Evolutionary conservation across 2,329 filamentous ascomycete genomes (phyloP).

Genomic region (Colletotrichum noveboracense): DNA sequence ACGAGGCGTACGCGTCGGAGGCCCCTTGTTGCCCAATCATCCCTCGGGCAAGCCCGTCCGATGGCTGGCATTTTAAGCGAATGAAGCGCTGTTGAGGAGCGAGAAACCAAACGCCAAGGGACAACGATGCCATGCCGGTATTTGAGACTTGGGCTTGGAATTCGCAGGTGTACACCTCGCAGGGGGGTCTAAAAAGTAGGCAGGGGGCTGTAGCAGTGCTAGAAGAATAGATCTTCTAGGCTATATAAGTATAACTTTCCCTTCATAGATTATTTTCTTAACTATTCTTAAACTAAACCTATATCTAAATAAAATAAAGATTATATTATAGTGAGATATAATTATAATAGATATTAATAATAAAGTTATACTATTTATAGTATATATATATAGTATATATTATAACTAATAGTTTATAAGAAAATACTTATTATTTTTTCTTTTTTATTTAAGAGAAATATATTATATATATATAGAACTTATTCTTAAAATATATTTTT

Average conservation of each 20-base stretch:
- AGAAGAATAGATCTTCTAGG: too few relatives aligned
- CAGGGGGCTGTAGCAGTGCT: too few relatives aligned
- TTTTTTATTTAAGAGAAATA: background rate
- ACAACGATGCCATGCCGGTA: background rate
- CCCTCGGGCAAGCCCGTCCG: background rate
- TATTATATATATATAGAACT: background rate
- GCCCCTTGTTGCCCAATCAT: constrained; percentile 6
- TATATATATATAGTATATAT: too few relatives aligned
- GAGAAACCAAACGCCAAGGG: background rate
- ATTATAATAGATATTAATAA: background rate
- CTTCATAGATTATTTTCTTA: too few relatives aligned
- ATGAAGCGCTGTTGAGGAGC: background rate
- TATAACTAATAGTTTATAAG: too few relatives aligned
- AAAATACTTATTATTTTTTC: too few relatives aligned
- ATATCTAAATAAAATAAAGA: too few relatives aligned
- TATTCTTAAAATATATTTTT: too few relatives aligned
- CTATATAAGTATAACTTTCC: too few relatives aligned
- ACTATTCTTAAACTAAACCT: too few relatives aligned
- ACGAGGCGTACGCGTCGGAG: constrained; percentile 18
- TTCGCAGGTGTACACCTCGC: background rate
- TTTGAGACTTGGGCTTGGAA: background rate
- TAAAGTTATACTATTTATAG: background rate
- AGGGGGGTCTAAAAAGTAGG: too few relatives aligned
- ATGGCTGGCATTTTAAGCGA: background rate
- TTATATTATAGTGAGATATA: background rate